Evolutionary conservation across 768 basidiomycete genomes (phyloP), one percentile per base, ranked within the genome.

Genomic region (Scleroderma bovista): DNA sequence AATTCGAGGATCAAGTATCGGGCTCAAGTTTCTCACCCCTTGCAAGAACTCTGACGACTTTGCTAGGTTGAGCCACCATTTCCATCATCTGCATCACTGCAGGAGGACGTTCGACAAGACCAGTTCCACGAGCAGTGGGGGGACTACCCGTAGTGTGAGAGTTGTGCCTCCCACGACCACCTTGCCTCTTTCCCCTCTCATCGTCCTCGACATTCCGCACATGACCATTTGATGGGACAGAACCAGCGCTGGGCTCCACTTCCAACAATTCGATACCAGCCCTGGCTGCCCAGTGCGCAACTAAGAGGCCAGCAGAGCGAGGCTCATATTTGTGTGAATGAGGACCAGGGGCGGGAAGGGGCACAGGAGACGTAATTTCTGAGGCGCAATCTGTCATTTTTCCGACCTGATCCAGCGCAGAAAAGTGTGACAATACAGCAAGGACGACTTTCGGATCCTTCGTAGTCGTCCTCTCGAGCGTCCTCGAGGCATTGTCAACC

Each of bases 61-160:
- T 84, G 64, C 78, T 84, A 7, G 86, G 83, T 55, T 87, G 83
- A 19, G 83, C 72, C 9, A 86, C 76, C 65, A 79, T 78, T 54
- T 84, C 84, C 85, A 86, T 88, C 86, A 90, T 87, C 4, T 84
- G 82, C 75, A 82, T 79, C 42, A 88, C 85, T 2, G 86, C 83
- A 9, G 84, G 78, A 0, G 86, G 86, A 17, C 86, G 79, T 61
- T 90, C 88, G 44, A 90, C 88, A 38, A 90, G 72, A 3, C 78
- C 74, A 0, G 64, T 59, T 49, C 64, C 57, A 37, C 59, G 57
- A 15, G 60, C 41, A 26, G 51, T 12, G n/a, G 62, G 54, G 29
- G 57, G 54, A 19, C 57, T 51, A 17, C 23, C 52, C 1, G 44
- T 48, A 33, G 39, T 48, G 24, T 67, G 57, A 8, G 68, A 62